Base-by-base conservation (phyloP, 1,139 yeast species). In the Taphrina deformans region DNA sequence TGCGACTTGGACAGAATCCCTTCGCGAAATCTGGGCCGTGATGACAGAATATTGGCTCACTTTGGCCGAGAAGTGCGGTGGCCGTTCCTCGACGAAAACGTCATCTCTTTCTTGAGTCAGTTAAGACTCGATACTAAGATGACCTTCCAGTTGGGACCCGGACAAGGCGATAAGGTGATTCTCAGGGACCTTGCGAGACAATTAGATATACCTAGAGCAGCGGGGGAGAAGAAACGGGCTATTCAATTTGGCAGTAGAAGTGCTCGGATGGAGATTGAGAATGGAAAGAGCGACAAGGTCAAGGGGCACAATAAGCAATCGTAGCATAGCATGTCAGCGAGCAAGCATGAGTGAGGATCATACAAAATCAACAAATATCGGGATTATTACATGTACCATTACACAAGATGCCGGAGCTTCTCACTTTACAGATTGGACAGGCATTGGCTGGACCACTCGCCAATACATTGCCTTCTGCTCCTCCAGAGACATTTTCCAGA, bases 191-290 rank as follows among this genome's bases (percentile, higher is more conserved):
- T 89, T 21, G 97, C 97, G 0, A 67, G 69, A 0, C 66, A 56
- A 1, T 65, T 74, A 4, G 84, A 83, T 12, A 27, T 92, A 48
- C 74, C 70, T 0, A 82, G 81, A 75, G 95, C 90, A 0, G 78
- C 85, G 24, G 77, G 79, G 38, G 98, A 93, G 72, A 84, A 87
- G n/a, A 93, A 93, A 73, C 79, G 99, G 59, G 99, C 99, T 0
- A 91, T 93, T 68, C 99, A 93, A 73, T 93, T 93, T 76, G 99
- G 99, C 0, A 89, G 98, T 0, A 85, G 88, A 70, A 88, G 96
- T 73, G 99, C 99, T 1, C 93, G 93, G 74, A 84, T 93, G 86
- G 93, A 88, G 69, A 76, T 83, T 9, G 93, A 92, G 0, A 83
- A 86, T 60, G 84, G 87, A 9, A 84, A 83, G 70, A 76, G 79